Evolutionary conservation across 176 grass and related monocot genomes (phyloP).

Genomic region (Aegilops sharonensis): DNA sequence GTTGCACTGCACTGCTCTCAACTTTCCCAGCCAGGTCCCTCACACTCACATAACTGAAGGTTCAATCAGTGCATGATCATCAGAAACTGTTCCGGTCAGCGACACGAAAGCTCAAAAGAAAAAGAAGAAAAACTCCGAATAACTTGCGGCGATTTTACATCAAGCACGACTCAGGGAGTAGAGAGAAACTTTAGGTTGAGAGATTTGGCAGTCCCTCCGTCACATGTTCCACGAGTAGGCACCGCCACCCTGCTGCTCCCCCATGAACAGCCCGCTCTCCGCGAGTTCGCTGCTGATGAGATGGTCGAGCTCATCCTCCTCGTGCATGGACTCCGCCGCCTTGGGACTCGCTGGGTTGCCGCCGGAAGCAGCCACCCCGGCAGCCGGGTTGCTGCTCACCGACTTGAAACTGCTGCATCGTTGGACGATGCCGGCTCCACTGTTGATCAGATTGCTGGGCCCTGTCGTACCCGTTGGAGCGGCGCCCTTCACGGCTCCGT

Average conservation of each 20-base stretch:
- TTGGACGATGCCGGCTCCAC: conserved; percentile 11
- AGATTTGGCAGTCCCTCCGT: background rate
- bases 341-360: conserved; percentile 37
- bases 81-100: conserved; percentile 4
- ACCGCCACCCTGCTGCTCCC: conserved; percentile 48
- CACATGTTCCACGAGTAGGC: conserved; percentile 51
- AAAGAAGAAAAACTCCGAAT: background rate
- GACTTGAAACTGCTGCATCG: conserved; percentile 85
- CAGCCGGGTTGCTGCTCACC: conserved; percentile 62
- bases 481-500: background rate
- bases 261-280: conserved; percentile 55
- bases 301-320: conserved; percentile 56
- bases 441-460: conserved; percentile 46
- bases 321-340: conserved; percentile 49
- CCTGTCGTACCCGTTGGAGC: conserved; percentile 13
- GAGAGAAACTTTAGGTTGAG: background rate
- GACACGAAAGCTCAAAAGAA: conserved; percentile 1
- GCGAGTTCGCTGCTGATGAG: conserved; percentile 45
- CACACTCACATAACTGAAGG: conserved; percentile 23
- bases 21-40: conserved; percentile 18
- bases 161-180: background rate
- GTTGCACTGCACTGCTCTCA: background rate
- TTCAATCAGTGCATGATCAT: conserved; percentile 28
- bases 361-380: conserved; percentile 1
- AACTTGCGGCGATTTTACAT: conserved; percentile 17